Conservation (phyloP, 2,329 filamentous ascomycete species). For the Colletotrichum tamarilloi region DNA sequence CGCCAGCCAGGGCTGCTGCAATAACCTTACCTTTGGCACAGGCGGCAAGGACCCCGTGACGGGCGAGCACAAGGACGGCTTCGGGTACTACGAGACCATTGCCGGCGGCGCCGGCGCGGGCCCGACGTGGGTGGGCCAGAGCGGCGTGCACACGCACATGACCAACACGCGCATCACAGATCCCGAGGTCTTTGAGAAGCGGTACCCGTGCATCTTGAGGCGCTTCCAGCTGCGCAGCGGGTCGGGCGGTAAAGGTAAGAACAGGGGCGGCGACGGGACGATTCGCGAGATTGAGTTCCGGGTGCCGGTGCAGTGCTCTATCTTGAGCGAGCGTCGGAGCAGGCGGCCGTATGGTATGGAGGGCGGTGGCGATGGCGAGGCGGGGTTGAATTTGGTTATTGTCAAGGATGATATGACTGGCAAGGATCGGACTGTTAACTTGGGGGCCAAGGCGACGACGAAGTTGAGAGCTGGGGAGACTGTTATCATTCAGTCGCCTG, state of each 20-base stretch:
- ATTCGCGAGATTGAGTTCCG: constrained; percentile 85
- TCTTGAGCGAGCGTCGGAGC: constrained; percentile 81
- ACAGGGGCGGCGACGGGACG: constrained; percentile 80
- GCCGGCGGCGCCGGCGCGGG: constrained; percentile 82
- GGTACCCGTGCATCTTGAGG: constrained; percentile 79
- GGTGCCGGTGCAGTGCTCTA: constrained; percentile 80
- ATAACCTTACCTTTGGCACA: constrained; percentile 88
- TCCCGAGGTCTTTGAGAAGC: constrained; percentile 80
- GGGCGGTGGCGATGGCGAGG: constrained; percentile 75
- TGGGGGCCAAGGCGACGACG: constrained; percentile 36
- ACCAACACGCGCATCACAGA: constrained; percentile 89
- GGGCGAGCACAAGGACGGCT: constrained; percentile 71
- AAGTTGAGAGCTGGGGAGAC: constrained; percentile 32
- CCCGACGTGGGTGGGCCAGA: constrained; percentile 77
- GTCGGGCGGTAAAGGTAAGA: constrained; percentile 73
- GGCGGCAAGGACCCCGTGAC: constrained; percentile 69
- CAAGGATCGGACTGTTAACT: constrained; percentile 44
- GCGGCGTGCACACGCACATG: constrained; percentile 86
- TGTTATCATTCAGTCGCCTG: constrained; percentile 35
- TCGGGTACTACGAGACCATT: constrained; percentile 90
- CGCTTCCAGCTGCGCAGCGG: constrained; percentile 74
- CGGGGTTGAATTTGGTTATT: constrained; percentile 79
- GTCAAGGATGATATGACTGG: constrained; percentile 43
- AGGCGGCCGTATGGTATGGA: constrained; percentile 80
- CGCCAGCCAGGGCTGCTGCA: constrained; percentile 83